These are phyloP conservation scores for Trichomonas vaginalis DNA, from an alignment of 208 protist genomes.

Conservation along the genomic window DNA sequence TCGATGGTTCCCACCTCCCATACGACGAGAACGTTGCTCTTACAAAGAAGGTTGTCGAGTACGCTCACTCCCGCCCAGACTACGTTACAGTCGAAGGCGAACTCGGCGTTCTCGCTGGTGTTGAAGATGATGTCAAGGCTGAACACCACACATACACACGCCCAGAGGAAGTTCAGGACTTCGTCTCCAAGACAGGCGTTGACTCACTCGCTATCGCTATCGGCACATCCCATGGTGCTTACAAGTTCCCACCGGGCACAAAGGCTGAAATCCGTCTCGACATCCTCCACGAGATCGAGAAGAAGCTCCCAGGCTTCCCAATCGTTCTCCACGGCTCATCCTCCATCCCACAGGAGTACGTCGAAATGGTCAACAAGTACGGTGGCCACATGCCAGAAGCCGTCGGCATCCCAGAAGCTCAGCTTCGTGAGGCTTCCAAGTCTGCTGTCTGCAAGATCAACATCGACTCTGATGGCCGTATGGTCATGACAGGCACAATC, in stretches of 20 bases:
- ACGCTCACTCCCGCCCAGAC: slow-evolving; percentile 27
- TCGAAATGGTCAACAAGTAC: slow-evolving; percentile 36
- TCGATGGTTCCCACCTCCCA: slow-evolving; percentile 35
- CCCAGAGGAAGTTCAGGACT: slow-evolving; percentile 27
- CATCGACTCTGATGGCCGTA: slow-evolving; percentile 38
- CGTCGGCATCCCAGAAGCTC: slow-evolving; percentile 31
- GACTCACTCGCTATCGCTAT: slow-evolving; percentile 42
- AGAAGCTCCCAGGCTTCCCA: slow-evolving; percentile 14
- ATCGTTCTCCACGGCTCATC: slow-evolving; percentile 8
- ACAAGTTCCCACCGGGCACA: slow-evolving; percentile 38
- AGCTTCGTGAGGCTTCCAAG: slow-evolving; percentile 25
- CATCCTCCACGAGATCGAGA: slow-evolving; percentile 26
- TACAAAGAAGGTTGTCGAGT: slow-evolving; percentile 40
- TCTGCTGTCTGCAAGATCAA: slow-evolving; percentile 19
- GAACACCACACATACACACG: not conserved
- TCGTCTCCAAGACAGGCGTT: slow-evolving; percentile 33
- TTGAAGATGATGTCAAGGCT: slow-evolving; percentile 6
- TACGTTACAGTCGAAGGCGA: slow-evolving; percentile 44
- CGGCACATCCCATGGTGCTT: slow-evolving; percentile 43
- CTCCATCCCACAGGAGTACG: slow-evolving; percentile 25
- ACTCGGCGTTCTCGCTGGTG: not conserved
- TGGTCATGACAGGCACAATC: slow-evolving; percentile 37
- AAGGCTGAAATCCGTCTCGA: slow-evolving; percentile 28
- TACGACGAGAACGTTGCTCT: slow-evolving; percentile 41
- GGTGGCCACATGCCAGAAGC: slow-evolving; percentile 37